These are phyloP conservation scores for Cyberlindnera subsufficiens DNA, from an alignment of 805 yeast species.

Conservation along the genomic window DNA sequence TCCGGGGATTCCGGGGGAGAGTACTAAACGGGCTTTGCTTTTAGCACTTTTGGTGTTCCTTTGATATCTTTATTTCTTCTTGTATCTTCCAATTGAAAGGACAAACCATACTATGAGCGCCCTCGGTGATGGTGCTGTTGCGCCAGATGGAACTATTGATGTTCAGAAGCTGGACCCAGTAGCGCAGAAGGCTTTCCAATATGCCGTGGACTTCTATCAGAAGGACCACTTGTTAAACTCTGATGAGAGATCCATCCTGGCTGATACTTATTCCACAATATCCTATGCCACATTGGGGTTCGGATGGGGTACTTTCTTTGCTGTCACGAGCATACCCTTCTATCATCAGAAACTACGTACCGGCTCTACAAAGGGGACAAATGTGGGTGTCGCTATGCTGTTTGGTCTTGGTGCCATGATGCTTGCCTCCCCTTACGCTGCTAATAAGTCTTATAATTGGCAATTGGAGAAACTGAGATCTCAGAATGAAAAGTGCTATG, in stretches of 20 bases:
- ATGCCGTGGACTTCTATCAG: constrained; percentile 44
- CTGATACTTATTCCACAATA: constrained; percentile 31
- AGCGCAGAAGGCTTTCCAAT: constrained; percentile 30
- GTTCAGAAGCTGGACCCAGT: constrained; percentile 10
- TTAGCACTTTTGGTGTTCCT: too few species aligned
- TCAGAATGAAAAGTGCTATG: constrained; percentile 29
- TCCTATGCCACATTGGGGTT: constrained; percentile 28
- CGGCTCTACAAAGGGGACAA: constrained; percentile 30
- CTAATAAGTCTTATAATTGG: constrained; percentile 26
- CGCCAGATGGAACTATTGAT: constrained; percentile 6
- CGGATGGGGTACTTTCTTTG: constrained; percentile 37
- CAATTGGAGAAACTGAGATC: constrained; percentile 27
- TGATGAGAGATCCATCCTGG: constrained; percentile 36
- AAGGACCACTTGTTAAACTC: constrained; percentile 37
- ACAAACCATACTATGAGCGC: not conserved
- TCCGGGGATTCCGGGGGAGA: too few species aligned
- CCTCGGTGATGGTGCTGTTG: constrained; percentile 1
- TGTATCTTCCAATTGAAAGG: not conserved
- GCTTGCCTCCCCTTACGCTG: constrained; percentile 26
- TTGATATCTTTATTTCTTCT: too few species aligned
- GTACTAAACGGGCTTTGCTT: too few species aligned
- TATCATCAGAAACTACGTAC: constrained; percentile 28
- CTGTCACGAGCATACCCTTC: constrained; percentile 40
- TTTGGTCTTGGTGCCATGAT: constrained; percentile 37
- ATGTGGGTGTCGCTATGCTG: constrained; percentile 34